Conservation (phyloP, 306 rosid species). For the Neltuma alba region DNA sequence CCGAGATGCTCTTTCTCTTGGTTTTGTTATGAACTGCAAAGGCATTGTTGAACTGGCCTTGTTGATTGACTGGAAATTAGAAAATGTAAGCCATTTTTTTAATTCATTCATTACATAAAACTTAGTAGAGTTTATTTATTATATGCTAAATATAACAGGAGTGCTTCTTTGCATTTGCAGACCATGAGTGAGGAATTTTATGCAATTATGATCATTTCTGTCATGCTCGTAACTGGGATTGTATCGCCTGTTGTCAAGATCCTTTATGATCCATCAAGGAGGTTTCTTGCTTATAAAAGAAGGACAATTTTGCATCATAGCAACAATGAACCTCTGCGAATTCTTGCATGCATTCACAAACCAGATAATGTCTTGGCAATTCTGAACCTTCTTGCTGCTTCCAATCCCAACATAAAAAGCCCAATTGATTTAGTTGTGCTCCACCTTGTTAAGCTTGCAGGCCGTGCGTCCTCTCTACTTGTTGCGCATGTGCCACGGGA, state of each 20-base stretch:
- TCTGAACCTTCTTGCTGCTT: conserved; percentile 63
- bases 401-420: conserved; percentile 53
- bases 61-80: conserved; percentile 36
- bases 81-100: conserved; percentile 43
- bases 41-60: conserved; percentile 62
- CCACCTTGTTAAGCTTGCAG: conserved; percentile 58
- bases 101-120: background rate
- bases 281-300: conserved; percentile 60
- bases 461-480: conserved; percentile 56
- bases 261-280: conserved; percentile 62
- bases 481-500: conserved; percentile 44
- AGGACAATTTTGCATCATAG: conserved; percentile 61
- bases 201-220: conserved; percentile 51
- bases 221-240: conserved; percentile 52
- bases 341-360: conserved; percentile 64
- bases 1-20: conserved; percentile 65
- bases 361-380: conserved; percentile 51
- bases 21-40: conserved; percentile 65
- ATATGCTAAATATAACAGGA: conserved; percentile 2
- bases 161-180: conserved; percentile 43
- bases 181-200: conserved; percentile 57
- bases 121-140: background rate
- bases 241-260: conserved; percentile 56
- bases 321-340: conserved; percentile 47
- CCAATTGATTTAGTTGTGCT: conserved; percentile 51